Evolutionary conservation across 2,329 filamentous ascomycete species (phyloP).

Genomic region (Plectosphaerella sp.): DNA sequence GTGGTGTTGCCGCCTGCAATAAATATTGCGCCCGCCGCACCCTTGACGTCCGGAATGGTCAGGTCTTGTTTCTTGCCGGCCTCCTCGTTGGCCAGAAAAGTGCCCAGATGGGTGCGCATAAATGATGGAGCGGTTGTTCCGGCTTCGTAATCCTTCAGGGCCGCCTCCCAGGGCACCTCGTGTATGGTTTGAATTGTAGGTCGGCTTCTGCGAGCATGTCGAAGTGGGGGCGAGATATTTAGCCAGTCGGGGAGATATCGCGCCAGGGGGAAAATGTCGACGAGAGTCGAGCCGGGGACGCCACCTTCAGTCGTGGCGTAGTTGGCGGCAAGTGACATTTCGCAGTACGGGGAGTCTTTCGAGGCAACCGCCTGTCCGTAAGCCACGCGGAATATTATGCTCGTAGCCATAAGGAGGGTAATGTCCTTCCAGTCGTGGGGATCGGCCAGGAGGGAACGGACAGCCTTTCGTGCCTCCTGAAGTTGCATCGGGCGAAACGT

Average conservation of each 20-base stretch:
- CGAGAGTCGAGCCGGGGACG: conserved; percentile 29
- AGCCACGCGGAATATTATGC: conserved; percentile 19
- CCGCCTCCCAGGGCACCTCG: conserved; percentile 33
- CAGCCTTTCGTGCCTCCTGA: conserved; percentile 20
- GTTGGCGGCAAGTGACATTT: conserved; percentile 16
- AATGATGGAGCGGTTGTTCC: conserved; percentile 24
- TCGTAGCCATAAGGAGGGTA: conserved; percentile 17
- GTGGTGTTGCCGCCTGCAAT: conserved; percentile 43
- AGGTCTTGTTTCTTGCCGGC: conserved; percentile 23
- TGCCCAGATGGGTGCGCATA: conserved; percentile 18
- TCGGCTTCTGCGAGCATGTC: conserved; percentile 20
- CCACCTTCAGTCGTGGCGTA: conserved; percentile 21
- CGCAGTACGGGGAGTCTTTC: conserved; percentile 18
- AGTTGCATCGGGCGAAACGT: conserved; percentile 28
- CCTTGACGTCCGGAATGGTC: conserved; percentile 40
- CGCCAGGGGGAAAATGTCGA: conserved; percentile 44
- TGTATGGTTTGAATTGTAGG: conserved; percentile 33
- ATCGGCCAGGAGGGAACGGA: conserved; percentile 15
- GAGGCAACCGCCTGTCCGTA: conserved; percentile 17
- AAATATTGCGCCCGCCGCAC: conserved; percentile 42
- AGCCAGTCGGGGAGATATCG: conserved; percentile 33
- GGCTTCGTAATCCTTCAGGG: conserved; percentile 22
- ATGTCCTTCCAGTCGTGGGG: conserved; percentile 16
- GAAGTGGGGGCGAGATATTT: conserved; percentile 14
- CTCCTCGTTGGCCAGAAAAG: conserved; percentile 6